These are phyloP conservation scores for Fusarium nodosum DNA, from an alignment of 2,329 filamentous ascomycete genomes.

Conservation along the genomic window DNA sequence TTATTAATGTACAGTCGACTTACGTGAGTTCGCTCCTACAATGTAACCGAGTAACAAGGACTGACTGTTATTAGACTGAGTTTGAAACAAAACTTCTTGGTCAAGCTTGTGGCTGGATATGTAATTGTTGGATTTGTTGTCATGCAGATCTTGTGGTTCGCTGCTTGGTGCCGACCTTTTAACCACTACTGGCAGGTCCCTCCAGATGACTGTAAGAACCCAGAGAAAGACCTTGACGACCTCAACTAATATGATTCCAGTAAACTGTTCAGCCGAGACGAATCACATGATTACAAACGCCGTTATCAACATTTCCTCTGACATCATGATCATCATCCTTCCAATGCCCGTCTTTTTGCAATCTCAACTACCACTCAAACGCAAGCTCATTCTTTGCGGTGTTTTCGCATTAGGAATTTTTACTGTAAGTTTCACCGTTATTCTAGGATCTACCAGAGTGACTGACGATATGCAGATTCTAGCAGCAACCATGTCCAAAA, in stretches of 20 bases:
- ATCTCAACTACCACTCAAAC: slow-evolving; percentile 62
- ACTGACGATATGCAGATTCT: slow-evolving; percentile 25
- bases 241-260: neutral
- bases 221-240: fast-evolving
- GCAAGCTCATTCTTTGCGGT: slow-evolving; percentile 65
- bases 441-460: too few species aligned
- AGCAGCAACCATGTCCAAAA: slow-evolving; percentile 54
- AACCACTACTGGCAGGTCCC: slow-evolving; percentile 63
- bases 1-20: slow-evolving; percentile 67
- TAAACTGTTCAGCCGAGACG: slow-evolving; percentile 64
- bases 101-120: slow-evolving; percentile 63
- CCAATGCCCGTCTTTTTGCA: slow-evolving; percentile 66
- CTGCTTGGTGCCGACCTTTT: slow-evolving; percentile 67
- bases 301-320: slow-evolving; percentile 69
- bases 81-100: slow-evolving; percentile 58
- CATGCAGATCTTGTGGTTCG: slow-evolving; percentile 64
- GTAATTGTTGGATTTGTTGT: slow-evolving; percentile 58
- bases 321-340: slow-evolving; percentile 69
- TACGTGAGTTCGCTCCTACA: slow-evolving; percentile 54
- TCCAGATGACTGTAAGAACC: slow-evolving; percentile 57
- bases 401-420: slow-evolving; percentile 62
- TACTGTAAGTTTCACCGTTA: slow-evolving; percentile 52
- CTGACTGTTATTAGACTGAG: slow-evolving; percentile 52
- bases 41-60: fast-evolving
- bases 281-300: slow-evolving; percentile 70